Conservation (phyloP, 2,329 filamentous ascomycete genomes). For the Colletotrichum graminicola region DNA sequence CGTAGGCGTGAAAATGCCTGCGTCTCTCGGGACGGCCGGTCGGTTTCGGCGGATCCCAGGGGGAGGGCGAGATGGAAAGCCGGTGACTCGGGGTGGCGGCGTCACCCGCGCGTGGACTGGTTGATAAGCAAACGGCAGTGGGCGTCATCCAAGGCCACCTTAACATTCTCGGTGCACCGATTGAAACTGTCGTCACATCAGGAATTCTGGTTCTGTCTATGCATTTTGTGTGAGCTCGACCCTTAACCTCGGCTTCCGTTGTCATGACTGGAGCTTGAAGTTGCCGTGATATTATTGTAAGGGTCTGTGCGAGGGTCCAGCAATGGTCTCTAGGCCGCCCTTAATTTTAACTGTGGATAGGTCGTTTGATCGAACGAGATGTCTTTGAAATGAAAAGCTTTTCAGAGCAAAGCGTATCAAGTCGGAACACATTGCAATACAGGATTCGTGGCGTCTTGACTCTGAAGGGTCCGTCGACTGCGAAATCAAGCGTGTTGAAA, state of each 20-base stretch:
- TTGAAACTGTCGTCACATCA: background rate
- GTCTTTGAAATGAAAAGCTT: background rate
- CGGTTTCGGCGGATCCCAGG: conserved; percentile 17
- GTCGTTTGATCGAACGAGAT: background rate
- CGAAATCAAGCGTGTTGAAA: background rate
- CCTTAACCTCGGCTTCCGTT: background rate
- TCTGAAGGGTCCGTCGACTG: background rate
- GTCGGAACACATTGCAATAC: background rate
- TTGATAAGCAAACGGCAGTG: background rate
- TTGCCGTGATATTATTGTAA: background rate
- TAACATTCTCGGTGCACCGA: background rate
- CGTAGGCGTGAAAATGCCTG: background rate
- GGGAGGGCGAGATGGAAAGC: background rate
- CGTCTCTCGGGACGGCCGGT: background rate
- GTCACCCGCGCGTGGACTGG: background rate
- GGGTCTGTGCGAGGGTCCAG: background rate
- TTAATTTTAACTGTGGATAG: background rate
- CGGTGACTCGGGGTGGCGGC: background rate
- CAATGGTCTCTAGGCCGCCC: background rate
- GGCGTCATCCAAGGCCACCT: background rate
- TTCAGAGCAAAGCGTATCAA: background rate
- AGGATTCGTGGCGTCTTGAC: too few species aligned
- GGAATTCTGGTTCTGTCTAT: background rate
- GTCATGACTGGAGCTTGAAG: background rate
- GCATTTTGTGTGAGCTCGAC: background rate